These are phyloP conservation scores for Fusarium chaquense DNA, from an alignment of 2,329 filamentous ascomycete species.

Conservation along the genomic window DNA sequence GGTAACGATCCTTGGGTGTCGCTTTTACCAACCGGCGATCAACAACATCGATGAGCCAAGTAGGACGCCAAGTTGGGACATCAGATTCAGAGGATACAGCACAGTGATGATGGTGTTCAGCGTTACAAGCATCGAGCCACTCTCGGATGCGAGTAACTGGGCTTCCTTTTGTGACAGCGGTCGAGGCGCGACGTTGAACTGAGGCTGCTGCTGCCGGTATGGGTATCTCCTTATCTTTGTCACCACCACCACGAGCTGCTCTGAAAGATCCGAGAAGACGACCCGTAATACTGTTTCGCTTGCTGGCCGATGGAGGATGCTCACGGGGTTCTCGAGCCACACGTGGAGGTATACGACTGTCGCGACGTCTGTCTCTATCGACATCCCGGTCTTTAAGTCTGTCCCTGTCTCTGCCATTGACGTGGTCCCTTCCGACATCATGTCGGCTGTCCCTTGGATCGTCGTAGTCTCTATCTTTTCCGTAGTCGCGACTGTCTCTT, in stretches of 20 bases:
- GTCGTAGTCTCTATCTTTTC: slow-evolving; percentile 15
- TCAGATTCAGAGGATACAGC: slow-evolving; percentile 45
- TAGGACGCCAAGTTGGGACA: slow-evolving; percentile 54
- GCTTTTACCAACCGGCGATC: slow-evolving; percentile 56
- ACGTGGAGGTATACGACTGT: slow-evolving; percentile 35
- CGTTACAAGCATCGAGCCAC: slow-evolving; percentile 59
- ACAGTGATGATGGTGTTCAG: slow-evolving; percentile 58
- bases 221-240: slow-evolving; percentile 44
- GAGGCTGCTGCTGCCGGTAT: slow-evolving; percentile 38
- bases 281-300: slow-evolving; percentile 58
- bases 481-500: slow-evolving; percentile 12
- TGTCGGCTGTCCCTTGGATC: slow-evolving; percentile 8
- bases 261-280: slow-evolving; percentile 54
- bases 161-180: slow-evolving; percentile 50
- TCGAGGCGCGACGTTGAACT: slow-evolving; percentile 50
- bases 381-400: slow-evolving; percentile 31
- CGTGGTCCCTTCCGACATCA: slow-evolving; percentile 18
- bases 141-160: slow-evolving; percentile 56
- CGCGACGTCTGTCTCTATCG: slow-evolving; percentile 44
- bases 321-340: slow-evolving; percentile 35
- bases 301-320: slow-evolving; percentile 46
- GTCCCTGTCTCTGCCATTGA: slow-evolving; percentile 20
- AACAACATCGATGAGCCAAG: slow-evolving; percentile 57
- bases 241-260: slow-evolving; percentile 49
- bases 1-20: slow-evolving; percentile 56